Percentiles rank a stretch among this genome's conserved stretches.
Evolutionary conservation across 345 rosid species (phyloP).

Genomic region (Aquilaria sinensis): DNA sequence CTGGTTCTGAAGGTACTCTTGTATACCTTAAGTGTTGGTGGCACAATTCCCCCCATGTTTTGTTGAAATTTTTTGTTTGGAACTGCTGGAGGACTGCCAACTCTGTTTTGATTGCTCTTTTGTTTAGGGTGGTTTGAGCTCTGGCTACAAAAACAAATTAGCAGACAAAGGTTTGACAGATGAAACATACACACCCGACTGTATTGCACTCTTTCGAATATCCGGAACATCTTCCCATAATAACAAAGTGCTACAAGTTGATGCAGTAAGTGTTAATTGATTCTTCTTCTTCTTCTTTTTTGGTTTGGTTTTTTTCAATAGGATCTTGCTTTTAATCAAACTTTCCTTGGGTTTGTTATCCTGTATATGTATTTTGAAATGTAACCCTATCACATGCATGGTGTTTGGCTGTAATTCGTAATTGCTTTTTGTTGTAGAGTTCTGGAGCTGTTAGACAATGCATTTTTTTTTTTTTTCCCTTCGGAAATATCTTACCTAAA

Average conservation of each 20-base stretch:
- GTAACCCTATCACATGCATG: no score
- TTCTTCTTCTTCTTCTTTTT: neutral
- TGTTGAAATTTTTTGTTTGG: neutral
- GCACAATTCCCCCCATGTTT: no score
- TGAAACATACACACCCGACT: slow-evolving; percentile 60
- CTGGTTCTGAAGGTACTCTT: slow-evolving; percentile 67
- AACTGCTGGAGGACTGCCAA: slow-evolving; percentile 4
- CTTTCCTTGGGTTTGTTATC: neutral
- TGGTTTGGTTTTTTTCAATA: neutral
- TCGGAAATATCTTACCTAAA: no score
- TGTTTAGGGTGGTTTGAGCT: slow-evolving; percentile 78
- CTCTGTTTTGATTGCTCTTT: slow-evolving; percentile 14
- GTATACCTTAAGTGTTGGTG: neutral
- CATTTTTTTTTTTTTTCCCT: no score
- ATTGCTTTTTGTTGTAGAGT: no score
- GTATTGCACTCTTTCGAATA: slow-evolving; percentile 67
- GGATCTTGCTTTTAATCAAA: neutral
- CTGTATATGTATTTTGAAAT: neutral
- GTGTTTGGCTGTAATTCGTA: neutral
- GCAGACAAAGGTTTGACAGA: slow-evolving; percentile 51
- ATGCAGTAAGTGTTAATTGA: slow-evolving; percentile 40
- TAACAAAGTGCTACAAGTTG: slow-evolving; percentile 68
- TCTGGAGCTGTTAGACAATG: no score
- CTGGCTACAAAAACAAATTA: slow-evolving; percentile 68
- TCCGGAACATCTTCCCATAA: slow-evolving; percentile 73